Base-by-base conservation (phyloP, 208 protist genomes). In the Leishmania braziliensis region DNA sequence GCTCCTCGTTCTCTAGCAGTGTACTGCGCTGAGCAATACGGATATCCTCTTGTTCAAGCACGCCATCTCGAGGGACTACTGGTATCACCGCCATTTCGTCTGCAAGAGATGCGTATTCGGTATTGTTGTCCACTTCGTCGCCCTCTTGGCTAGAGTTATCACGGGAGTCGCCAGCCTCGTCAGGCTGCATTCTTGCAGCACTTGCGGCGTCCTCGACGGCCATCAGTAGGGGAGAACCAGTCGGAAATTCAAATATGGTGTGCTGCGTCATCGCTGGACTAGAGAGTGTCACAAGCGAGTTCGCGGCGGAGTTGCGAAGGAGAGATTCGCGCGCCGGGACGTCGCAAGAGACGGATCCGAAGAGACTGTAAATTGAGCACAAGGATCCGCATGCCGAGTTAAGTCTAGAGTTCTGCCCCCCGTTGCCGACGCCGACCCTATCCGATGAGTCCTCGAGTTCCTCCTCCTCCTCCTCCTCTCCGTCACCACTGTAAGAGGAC, bases 261-360 rank as follows among this genome's bases (percentile, higher is more conserved):
- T 81, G 80, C 23, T 89, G 80, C 54, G 88, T 75, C 36, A 90
- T 74, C 12, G 80, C 87, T 2, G 82, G 72, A 18, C 85, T 84
- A 16, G 86, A 65, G 69, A 90, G 90, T 8, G 73, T 91, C 3
- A 88, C 86, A 39, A 88, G 88, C 14, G 89, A 91, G 66, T 82
- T 89, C 39, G 88, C 87, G 18, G 91, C 66, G n/a, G 89, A 91
- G 72, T 89, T 90, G 69, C 84, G 81, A 23, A 91, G 76, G 5
- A 91, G 65, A 23, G 78, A 56, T 33, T 85, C 77, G 0, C 71
- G 56, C 43, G 75, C 86, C 16, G 76, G 72, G 26, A 65, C 62
- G n/a, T 82, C 81, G 6, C 48, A 16, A 12, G 54, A 58, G 33
- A 81, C 66, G 9, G 58, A 36, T 51, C 82, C 81, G 53, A 79